phyloP scores from a whole-genome alignment of 345 rosid species.

The Jatropha curcas region DNA sequence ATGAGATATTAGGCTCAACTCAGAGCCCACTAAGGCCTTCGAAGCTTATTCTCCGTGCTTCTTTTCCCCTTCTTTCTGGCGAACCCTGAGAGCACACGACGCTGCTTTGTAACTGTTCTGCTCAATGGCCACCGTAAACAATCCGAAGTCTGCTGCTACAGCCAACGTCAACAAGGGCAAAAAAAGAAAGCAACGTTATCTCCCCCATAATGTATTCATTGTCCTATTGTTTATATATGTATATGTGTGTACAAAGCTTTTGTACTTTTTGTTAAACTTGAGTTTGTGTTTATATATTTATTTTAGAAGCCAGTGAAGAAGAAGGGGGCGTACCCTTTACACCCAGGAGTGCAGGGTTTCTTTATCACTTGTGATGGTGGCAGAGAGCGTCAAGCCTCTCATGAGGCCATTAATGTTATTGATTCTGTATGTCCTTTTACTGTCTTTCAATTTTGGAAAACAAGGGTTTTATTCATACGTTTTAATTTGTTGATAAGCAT shows the following conservation, averaged over 20 bases:
- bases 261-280: background rate
- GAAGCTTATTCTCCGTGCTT: background rate
- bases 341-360: constrained; percentile 86
- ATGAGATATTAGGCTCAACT: background rate
- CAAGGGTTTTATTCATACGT: background rate
- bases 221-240: background rate
- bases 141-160: constrained; percentile 24
- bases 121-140: constrained; percentile 50
- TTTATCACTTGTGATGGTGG: constrained; percentile 95
- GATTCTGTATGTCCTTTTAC: constrained; percentile 62
- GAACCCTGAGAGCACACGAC: background rate
- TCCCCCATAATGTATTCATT: constrained; percentile 59
- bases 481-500: background rate
- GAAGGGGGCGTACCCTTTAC: constrained; percentile 82
- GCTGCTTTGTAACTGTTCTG: background rate
- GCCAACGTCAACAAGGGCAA: constrained; percentile 39
- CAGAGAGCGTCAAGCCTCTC: constrained; percentile 81
- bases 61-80: background rate
- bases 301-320: constrained; percentile 76
- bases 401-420: constrained; percentile 76
- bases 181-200: constrained; percentile 79
- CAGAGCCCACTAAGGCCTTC: background rate
- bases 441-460: background rate
- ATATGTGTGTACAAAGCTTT: background rate
- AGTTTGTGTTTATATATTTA: background rate